These are phyloP conservation scores for Durusdinium trenchii DNA, from an alignment of 73 alveolate species.

Conservation along the genomic window DNA sequence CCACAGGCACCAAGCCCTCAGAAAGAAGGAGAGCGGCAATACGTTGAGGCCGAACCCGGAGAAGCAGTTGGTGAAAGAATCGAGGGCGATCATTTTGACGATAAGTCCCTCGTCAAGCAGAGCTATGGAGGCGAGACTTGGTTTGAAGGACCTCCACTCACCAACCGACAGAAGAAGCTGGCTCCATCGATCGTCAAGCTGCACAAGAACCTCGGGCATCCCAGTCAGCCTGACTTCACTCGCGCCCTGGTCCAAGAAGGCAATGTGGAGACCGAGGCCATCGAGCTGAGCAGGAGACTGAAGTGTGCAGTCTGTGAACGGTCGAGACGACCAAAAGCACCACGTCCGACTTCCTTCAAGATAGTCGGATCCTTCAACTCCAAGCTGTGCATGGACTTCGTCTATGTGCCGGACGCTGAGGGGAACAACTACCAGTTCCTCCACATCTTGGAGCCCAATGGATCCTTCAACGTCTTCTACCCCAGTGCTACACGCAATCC, in stretches of 20 bases:
- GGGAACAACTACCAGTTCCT: not conserved
- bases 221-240: not conserved
- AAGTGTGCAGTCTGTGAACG: not conserved
- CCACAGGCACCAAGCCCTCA: not conserved
- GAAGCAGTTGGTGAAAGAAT: not conserved
- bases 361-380: slow-evolving; percentile 11
- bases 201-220: slow-evolving; percentile 32
- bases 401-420: slow-evolving; percentile 11
- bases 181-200: not conserved
- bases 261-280: not conserved
- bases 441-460: slow-evolving; percentile 39
- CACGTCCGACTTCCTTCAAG: slow-evolving; percentile 27
- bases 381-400: slow-evolving; percentile 2
- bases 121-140: slow-evolving; percentile 9
- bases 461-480: not conserved
- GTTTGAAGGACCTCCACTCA: not conserved
- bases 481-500: not conserved
- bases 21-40: not conserved
- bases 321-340: not conserved
- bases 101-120: not conserved
- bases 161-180: not conserved
- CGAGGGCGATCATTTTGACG: not conserved
- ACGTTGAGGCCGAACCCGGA: not conserved
- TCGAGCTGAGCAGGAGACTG: not conserved
- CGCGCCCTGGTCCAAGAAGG: slow-evolving; percentile 7